Evolutionary conservation across 352 stramenopile species (phyloP).

Genomic region (Pythium grandisporangium): DNA sequence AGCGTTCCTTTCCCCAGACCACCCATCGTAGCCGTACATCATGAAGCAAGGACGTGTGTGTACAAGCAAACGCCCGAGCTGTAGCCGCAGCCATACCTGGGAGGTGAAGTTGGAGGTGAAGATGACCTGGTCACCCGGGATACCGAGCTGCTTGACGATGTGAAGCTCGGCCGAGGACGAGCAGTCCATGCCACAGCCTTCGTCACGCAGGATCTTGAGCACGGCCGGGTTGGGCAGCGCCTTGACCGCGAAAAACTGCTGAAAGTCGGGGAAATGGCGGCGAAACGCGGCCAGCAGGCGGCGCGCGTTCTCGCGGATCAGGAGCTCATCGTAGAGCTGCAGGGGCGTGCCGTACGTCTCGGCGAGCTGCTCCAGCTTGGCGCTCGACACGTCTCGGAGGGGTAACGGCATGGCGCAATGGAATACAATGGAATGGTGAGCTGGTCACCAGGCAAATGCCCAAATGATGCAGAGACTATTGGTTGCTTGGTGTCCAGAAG

Average conservation of each 20-base stretch:
- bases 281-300: constrained; percentile 63
- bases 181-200: constrained; percentile 87
- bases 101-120: constrained; percentile 90
- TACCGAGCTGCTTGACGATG: constrained; percentile 64
- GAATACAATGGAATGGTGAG: too few species aligned
- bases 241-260: constrained; percentile 88
- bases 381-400: constrained; percentile 23
- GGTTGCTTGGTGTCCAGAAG: too few species aligned
- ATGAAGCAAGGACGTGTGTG: too few species aligned
- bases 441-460: too few species aligned
- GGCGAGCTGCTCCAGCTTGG: constrained; percentile 52
- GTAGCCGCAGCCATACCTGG: too few species aligned
- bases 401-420: constrained; percentile 49
- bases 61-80: too few species aligned
- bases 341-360: constrained; percentile 76
- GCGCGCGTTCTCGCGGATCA: constrained; percentile 75
- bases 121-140: constrained; percentile 71
- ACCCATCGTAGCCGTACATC: too few species aligned
- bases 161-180: constrained; percentile 80
- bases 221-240: constrained; percentile 85
- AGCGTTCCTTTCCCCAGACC: not conserved
- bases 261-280: constrained; percentile 70
- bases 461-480: too few species aligned
- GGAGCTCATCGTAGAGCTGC: constrained; percentile 84
- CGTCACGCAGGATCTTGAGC: constrained; percentile 70